Percentiles rank a stretch among this genome's conserved stretches.
These are phyloP conservation scores for Acanthamoeba triangularis DNA, from an alignment of 208 protist genomes.

Conservation along the genomic window DNA sequence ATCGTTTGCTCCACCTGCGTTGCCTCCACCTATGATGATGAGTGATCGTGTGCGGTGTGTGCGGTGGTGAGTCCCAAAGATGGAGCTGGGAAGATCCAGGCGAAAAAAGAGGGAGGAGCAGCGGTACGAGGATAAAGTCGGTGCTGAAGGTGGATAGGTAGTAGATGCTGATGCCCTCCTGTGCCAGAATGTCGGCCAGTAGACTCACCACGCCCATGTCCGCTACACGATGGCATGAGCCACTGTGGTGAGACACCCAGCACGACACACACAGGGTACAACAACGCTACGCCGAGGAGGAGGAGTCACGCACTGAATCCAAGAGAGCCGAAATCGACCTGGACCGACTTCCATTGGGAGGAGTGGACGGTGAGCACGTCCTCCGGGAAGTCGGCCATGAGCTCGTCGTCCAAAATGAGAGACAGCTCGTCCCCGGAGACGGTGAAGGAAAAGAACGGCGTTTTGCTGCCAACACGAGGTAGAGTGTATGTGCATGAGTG, in stretches of 20 bases:
- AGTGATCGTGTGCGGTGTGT: neutral
- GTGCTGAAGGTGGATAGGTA: constrained; percentile 76
- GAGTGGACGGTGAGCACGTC: constrained; percentile 16
- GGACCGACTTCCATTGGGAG: constrained; percentile 36
- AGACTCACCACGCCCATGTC: constrained; percentile 67
- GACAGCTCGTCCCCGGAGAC: constrained; percentile 65
- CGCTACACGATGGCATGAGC: neutral
- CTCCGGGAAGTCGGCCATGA: constrained; percentile 22
- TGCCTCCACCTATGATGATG: constrained; percentile 27
- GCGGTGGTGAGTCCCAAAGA: too few relatives aligned
- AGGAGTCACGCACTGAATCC: constrained; percentile 28
- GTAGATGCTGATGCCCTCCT: constrained; percentile 77
- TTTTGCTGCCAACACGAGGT: neutral
- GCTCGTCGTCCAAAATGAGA: constrained; percentile 69
- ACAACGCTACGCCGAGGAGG: neutral
- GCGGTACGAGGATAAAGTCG: constrained; percentile 44
- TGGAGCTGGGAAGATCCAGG: neutral
- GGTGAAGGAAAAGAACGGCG: constrained; percentile 70
- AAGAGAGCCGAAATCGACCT: constrained; percentile 59
- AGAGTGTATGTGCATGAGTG: too few relatives aligned
- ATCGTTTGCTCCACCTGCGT: constrained; percentile 62
- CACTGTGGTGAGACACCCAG: neutral
- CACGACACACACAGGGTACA: neutral
- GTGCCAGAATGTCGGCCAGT: constrained; percentile 36
- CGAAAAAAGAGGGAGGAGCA: neutral